Evolutionary conservation across 768 basidiomycete species (phyloP).

Genomic region (Tubosaeta sp.): DNA sequence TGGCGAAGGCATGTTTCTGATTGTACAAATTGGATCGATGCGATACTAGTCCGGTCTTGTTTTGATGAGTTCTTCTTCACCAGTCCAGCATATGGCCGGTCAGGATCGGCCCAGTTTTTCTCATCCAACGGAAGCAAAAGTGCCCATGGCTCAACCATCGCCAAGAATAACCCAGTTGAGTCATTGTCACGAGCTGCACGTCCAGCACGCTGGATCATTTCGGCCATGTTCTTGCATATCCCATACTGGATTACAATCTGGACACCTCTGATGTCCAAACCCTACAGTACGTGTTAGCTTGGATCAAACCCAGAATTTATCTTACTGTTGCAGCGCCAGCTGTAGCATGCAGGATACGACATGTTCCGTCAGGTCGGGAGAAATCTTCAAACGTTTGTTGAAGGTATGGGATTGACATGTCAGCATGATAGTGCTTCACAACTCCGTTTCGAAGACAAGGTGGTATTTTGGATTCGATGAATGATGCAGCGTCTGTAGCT

Average conservation of each 20-base stretch:
- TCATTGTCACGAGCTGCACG: neutral
- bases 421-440: constrained; percentile 25
- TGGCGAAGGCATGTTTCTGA: neutral
- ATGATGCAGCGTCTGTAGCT: constrained; percentile 1
- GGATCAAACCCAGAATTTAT: no score
- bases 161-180: neutral
- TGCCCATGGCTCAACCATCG: constrained; percentile 1
- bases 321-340: constrained; percentile 22
- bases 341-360: constrained; percentile 24
- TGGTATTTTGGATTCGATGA: constrained; percentile 15
- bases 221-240: neutral
- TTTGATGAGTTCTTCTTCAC: constrained; percentile 2
- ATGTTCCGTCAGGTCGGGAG: constrained; percentile 7
- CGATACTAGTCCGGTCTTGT: neutral
- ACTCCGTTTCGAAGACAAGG: constrained; percentile 7
- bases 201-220: neutral
- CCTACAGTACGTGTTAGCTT: neutral
- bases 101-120: neutral
- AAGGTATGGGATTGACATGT: constrained; percentile 27
- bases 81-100: neutral
- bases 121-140: neutral
- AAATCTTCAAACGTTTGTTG: constrained; percentile 21
- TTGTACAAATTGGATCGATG: neutral
- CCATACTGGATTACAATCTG: constrained; percentile 1
- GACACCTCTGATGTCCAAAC: neutral